phyloP scores from a whole-genome alignment of 306 rosid species.

The Malus asiatica region DNA sequence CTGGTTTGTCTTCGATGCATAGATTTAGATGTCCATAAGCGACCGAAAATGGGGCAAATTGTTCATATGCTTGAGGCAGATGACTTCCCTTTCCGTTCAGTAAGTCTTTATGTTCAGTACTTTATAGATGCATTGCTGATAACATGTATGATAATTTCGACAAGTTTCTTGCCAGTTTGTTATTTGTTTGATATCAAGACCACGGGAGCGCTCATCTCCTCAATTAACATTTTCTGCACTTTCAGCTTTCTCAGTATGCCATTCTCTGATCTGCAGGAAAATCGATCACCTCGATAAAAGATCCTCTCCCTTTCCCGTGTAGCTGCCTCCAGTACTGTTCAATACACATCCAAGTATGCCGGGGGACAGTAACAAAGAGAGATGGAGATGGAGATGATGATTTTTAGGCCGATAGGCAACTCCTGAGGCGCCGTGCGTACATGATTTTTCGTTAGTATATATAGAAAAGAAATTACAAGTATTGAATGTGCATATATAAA shows the following conservation, averaged over 20 bases:
- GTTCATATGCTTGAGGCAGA: conserved; percentile 97
- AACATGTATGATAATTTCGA: not conserved
- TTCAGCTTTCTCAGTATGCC: not conserved
- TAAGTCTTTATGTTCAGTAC: conserved; percentile 20
- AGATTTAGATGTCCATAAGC: conserved; percentile 74
- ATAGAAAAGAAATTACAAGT: conserved; percentile 16
- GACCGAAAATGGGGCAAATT: conserved; percentile 98
- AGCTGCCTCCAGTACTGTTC: conserved; percentile 28
- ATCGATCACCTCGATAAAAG: conserved; percentile 55
- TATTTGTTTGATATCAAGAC: not conserved
- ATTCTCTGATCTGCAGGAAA: conserved; percentile 46
- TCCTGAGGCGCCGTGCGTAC: conserved; percentile 28
- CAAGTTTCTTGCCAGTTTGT: not conserved
- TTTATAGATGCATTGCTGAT: not conserved
- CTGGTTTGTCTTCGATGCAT: conserved; percentile 87
- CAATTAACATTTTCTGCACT: not conserved
- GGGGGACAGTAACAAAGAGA: conserved; percentile 25
- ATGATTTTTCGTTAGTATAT: conserved; percentile 14
- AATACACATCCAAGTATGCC: conserved; percentile 29
- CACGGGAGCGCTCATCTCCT: not conserved
- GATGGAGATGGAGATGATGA: conserved; percentile 45
- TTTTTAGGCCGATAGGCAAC: conserved; percentile 13
- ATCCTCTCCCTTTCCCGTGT: conserved; percentile 23
- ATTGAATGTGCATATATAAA: conserved; percentile 34
- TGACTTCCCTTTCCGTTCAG: conserved; percentile 87